Evolutionary conservation across 176 grass and related monocot species (phyloP).

Genomic region (Alopecurus myosuroides): DNA sequence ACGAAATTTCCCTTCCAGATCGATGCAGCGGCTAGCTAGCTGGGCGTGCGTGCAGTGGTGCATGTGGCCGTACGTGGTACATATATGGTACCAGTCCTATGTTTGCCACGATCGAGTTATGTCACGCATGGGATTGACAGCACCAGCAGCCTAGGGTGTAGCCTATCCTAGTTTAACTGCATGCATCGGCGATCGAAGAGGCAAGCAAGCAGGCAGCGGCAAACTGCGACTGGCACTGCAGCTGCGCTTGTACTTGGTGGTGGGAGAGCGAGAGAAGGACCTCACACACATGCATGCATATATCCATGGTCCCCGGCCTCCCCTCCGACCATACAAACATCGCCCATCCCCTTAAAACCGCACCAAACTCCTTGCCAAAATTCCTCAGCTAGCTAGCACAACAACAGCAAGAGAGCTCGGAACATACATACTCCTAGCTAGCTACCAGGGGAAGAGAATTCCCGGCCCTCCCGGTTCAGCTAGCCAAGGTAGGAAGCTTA

Average conservation of each 20-base stretch:
- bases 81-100: not conserved
- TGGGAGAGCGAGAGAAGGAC: constrained; percentile 20
- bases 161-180: not conserved
- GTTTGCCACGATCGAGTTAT: constrained; percentile 19
- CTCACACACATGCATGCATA: not conserved
- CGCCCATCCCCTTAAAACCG: constrained; percentile 50
- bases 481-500: not conserved
- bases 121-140: constrained; percentile 11
- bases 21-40: not conserved
- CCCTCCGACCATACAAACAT: not conserved
- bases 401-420: not conserved
- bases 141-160: constrained; percentile 32
- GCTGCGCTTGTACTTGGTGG: constrained; percentile 52
- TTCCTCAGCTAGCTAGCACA: constrained; percentile 25
- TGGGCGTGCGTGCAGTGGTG: not conserved
- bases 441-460: not conserved
- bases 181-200: not conserved
- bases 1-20: not conserved
- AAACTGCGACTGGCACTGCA: constrained; percentile 46
- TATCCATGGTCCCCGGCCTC: constrained; percentile 27
- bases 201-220: constrained; percentile 14
- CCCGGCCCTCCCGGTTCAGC: not conserved
- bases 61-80: not conserved
- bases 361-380: constrained; percentile 47
- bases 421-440: not conserved